Percentiles rank a stretch among this genome's conserved stretches.
phyloP scores from a whole-genome alignment of 345 rosid species.

The Capsella bursapastoris region DNA sequence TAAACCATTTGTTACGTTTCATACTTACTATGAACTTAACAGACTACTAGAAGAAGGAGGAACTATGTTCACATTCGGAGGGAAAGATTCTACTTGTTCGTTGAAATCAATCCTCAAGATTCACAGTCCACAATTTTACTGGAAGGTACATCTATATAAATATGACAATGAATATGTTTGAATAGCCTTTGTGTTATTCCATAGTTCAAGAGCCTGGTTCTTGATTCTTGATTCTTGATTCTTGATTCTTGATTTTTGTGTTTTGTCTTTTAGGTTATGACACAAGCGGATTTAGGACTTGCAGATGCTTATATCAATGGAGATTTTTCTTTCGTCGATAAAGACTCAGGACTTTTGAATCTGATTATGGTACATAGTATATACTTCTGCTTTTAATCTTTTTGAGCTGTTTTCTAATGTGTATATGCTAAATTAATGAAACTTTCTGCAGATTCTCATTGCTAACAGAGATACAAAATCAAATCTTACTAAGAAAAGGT shows the following conservation, averaged over 20 bases:
- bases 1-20: not conserved
- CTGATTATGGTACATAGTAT: constrained; percentile 64
- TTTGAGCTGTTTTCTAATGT: not conserved
- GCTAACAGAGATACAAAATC: constrained; percentile 65
- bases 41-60: constrained; percentile 94
- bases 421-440: not conserved
- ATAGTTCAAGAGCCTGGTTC: constrained; percentile 9
- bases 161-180: not conserved
- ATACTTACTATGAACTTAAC: constrained; percentile 15
- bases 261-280: constrained; percentile 62
- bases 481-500: constrained; percentile 68
- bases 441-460: constrained; percentile 65
- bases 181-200: not conserved
- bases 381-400: constrained; percentile 18
- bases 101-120: constrained; percentile 60
- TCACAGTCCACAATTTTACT: constrained; percentile 85
- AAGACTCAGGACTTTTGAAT: constrained; percentile 76
- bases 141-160: constrained; percentile 66
- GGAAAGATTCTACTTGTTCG: constrained; percentile 51
- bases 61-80: constrained; percentile 73
- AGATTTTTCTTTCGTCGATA: constrained; percentile 78
- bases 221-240: not conserved
- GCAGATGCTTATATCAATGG: constrained; percentile 89
- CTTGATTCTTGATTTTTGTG: constrained; percentile 5
- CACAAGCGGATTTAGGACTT: constrained; percentile 91